Conservation (phyloP, 495 filamentous ascomycete genomes). For the Penicillium paxilli region DNA sequence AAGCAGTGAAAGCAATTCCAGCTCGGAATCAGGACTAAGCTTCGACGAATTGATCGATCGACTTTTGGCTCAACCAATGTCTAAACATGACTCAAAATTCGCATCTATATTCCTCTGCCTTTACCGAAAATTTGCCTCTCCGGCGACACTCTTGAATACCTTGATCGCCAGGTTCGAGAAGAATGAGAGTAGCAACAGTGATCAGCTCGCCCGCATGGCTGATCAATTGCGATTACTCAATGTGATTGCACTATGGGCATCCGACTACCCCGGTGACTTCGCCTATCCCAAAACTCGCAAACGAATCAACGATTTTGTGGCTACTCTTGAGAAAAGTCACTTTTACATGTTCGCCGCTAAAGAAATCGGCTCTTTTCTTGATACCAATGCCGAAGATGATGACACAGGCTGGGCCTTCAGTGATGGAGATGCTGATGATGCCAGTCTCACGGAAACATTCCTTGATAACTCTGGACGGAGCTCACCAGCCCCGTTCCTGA, state of each 20-base stretch:
- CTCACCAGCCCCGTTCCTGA: constrained; percentile 40
- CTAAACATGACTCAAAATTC: constrained; percentile 84
- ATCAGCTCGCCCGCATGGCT: constrained; percentile 66
- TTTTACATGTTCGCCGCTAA: constrained; percentile 80
- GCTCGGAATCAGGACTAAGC: constrained; percentile 57
- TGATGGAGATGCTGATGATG: constrained; percentile 55
- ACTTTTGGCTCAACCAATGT: constrained; percentile 75
- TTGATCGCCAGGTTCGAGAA: constrained; percentile 74
- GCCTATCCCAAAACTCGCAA: constrained; percentile 73
- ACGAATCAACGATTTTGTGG: constrained; percentile 69
- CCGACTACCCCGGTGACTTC: constrained; percentile 91
- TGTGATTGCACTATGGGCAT: constrained; percentile 85
- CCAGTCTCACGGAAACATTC: constrained; percentile 35
- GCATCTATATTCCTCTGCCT: constrained; percentile 82
- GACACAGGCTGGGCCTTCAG: constrained; percentile 75
- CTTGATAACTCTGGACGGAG: constrained; percentile 39
- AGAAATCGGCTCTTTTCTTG: constrained; percentile 71
- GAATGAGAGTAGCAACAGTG: constrained; percentile 59
- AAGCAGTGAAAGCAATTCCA: constrained; percentile 35
- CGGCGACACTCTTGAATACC: constrained; percentile 68
- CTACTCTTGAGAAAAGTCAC: constrained; percentile 63
- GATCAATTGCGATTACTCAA: constrained; percentile 81
- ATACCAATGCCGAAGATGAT: constrained; percentile 69
- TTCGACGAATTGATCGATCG: constrained; percentile 92
- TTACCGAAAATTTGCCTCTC: constrained; percentile 92